Conservation (phyloP, 345 rosid species). For the Gossypium sturtianum region DNA sequence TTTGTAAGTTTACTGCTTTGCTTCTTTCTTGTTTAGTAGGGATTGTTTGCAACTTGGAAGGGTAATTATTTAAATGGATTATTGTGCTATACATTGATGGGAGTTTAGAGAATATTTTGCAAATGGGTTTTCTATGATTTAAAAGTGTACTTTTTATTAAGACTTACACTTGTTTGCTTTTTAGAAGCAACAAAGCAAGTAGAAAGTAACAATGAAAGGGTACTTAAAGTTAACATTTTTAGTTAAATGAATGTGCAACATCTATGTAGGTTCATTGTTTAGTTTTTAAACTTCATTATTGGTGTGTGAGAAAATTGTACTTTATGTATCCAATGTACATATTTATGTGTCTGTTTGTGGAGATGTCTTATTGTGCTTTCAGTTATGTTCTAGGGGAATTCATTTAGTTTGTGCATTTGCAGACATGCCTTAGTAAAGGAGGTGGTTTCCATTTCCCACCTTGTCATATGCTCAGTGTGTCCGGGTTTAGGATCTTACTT, state of each 20-base stretch:
- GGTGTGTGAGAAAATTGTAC: not conserved
- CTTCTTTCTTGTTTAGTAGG: not conserved
- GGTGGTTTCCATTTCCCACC: conserved; percentile 62
- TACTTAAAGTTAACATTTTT: not conserved
- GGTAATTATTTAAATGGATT: not conserved
- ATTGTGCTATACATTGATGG: not conserved
- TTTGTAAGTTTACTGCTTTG: conserved; percentile 39
- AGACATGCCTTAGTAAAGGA: conserved; percentile 84
- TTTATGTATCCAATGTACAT: not conserved
- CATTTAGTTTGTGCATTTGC: conserved; percentile 21
- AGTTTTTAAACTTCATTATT: not conserved
- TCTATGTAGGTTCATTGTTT: not conserved
- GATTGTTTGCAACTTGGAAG: not conserved
- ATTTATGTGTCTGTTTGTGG: not conserved
- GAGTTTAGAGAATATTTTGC: not conserved
- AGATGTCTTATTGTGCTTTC: not conserved
- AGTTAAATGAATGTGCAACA: no score
- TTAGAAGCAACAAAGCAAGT: not conserved
- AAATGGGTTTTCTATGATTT: not conserved
- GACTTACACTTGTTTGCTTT: not conserved
- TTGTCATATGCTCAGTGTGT: conserved; percentile 48
- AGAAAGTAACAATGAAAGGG: not conserved
- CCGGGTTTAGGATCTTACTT: conserved; percentile 64
- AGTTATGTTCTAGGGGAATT: not conserved
- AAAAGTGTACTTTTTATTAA: not conserved